Evolutionary conservation across 2,329 filamentous ascomycete species (phyloP).

Genomic region (Colletotrichum ledebouriae): DNA sequence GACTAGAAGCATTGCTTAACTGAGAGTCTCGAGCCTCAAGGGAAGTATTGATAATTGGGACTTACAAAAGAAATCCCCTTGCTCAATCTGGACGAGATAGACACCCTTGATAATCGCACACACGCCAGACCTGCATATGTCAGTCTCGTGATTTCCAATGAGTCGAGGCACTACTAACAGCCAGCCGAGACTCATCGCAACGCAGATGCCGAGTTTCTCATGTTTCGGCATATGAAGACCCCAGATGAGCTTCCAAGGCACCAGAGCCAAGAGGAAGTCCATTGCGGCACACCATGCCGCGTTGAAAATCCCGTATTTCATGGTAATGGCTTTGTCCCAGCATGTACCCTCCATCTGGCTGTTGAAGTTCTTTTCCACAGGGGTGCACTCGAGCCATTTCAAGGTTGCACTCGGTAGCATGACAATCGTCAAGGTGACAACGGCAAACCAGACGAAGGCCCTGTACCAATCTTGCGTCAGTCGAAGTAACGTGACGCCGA

Average conservation of each 20-base stretch:
- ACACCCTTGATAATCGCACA: constrained; percentile 33
- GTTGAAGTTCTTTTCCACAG: constrained; percentile 46
- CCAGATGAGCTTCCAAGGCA: constrained; percentile 50
- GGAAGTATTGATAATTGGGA: not conserved
- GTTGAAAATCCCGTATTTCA: constrained; percentile 40
- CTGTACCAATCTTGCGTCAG: constrained; percentile 46
- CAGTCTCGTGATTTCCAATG: not conserved
- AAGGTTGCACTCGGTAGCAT: constrained; percentile 44
- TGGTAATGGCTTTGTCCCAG: constrained; percentile 36
- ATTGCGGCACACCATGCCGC: constrained; percentile 40
- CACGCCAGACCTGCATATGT: constrained; percentile 14
- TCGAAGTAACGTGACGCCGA: constrained; percentile 49
- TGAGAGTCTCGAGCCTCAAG: too few relatives aligned
- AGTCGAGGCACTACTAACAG: constrained; percentile 43
- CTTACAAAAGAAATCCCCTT: constrained; percentile 31
- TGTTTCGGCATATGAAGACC: constrained; percentile 48
- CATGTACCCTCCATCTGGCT: constrained; percentile 43
- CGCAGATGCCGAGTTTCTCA: constrained; percentile 49
- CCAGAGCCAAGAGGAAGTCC: constrained; percentile 48
- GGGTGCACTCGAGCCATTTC: constrained; percentile 47
- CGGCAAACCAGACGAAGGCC: constrained; percentile 47
- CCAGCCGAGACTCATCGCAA: constrained; percentile 46
- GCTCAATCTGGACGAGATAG: constrained; percentile 33
- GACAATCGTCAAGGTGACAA: constrained; percentile 44
- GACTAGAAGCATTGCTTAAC: constrained; percentile 15